Conservation (phyloP, 2,329 filamentous ascomycete genomes). For the Plectosphaerella plurivora region DNA sequence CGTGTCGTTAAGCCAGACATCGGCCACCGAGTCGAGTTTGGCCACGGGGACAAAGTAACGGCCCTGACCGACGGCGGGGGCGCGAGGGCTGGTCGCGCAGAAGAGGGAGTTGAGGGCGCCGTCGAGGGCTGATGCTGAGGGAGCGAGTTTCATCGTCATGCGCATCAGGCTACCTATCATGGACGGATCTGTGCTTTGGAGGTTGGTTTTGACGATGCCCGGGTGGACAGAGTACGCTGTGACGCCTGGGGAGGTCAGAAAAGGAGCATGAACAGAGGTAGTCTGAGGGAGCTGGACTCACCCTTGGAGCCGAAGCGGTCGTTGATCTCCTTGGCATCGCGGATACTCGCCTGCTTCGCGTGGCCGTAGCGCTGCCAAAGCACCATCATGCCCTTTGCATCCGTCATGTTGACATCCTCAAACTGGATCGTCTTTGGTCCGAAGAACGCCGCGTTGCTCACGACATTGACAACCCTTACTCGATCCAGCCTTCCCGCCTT, state of each 20-base stretch:
- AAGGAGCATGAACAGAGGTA: background rate
- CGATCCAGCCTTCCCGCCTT: constrained; percentile 5
- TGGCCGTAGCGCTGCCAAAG: constrained; percentile 9
- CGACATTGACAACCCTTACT: constrained; percentile 17
- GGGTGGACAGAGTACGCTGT: constrained; percentile 19
- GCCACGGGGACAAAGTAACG: constrained; percentile 13
- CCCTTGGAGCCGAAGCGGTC: constrained; percentile 12
- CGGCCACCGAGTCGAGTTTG: constrained; percentile 5
- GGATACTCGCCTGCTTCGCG: constrained; percentile 5
- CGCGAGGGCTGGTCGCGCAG: constrained; percentile 13
- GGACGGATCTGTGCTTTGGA: constrained; percentile 12
- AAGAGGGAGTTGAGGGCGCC: constrained; percentile 16
- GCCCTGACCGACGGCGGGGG: constrained; percentile 5
- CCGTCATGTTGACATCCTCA: constrained; percentile 16
- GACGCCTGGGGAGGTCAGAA: constrained; percentile 6
- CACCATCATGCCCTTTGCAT: constrained; percentile 10
- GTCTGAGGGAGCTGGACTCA: background rate
- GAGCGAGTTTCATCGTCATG: constrained; percentile 10
- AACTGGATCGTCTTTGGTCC: constrained; percentile 15
- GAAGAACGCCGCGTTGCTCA: constrained; percentile 14
- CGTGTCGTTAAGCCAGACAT: too few species aligned
- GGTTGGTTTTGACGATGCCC: constrained; percentile 13
- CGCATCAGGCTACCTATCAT: constrained; percentile 12
- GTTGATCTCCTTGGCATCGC: constrained; percentile 6
- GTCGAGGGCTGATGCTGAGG: constrained; percentile 11